phyloP scores from a whole-genome alignment of 164 flowering plant genomes.

The Dillenia suffruticosa region DNA sequence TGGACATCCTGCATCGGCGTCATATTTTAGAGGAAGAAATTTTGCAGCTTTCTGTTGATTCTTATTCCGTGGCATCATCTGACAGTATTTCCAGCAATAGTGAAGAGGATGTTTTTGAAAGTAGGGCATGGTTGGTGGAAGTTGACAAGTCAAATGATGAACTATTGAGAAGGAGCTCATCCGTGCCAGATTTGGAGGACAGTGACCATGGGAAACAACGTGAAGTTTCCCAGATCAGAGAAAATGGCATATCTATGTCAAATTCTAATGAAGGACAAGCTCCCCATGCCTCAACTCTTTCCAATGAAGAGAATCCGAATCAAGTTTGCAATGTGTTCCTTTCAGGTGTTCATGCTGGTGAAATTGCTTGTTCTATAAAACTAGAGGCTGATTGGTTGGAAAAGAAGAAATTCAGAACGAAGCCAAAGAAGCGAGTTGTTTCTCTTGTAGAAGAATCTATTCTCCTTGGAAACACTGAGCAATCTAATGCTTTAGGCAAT shows the following conservation, averaged over 20 bases:
- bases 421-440: conserved; percentile 44
- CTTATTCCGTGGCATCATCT: conserved; percentile 73
- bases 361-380: conserved; percentile 8
- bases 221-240: conserved; percentile 11
- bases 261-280: conserved; percentile 18
- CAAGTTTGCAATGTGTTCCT: conserved; percentile 11
- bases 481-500: conserved; percentile 4
- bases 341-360: conserved; percentile 17
- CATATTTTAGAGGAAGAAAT: conserved; percentile 79
- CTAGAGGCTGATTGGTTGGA: conserved; percentile 28
- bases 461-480: no score
- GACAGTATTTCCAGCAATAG: conserved; percentile 74
- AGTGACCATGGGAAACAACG: conserved; percentile 10
- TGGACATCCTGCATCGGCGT: conserved; percentile 85
- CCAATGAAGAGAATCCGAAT: conserved; percentile 11
- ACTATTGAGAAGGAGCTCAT: conserved; percentile 9
- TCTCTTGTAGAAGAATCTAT: conserved; percentile 25
- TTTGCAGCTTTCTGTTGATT: conserved; percentile 80
- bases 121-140: conserved; percentile 19
- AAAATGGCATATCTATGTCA: conserved; percentile 17
- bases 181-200: conserved; percentile 8
- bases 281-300: conserved; percentile 6
- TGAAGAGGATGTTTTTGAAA: conserved; percentile 42
- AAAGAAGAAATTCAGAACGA: conserved; percentile 34
- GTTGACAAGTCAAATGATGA: conserved; percentile 26